Conservation (phyloP, 305 asterid genomes). For the Withania somnifera region DNA sequence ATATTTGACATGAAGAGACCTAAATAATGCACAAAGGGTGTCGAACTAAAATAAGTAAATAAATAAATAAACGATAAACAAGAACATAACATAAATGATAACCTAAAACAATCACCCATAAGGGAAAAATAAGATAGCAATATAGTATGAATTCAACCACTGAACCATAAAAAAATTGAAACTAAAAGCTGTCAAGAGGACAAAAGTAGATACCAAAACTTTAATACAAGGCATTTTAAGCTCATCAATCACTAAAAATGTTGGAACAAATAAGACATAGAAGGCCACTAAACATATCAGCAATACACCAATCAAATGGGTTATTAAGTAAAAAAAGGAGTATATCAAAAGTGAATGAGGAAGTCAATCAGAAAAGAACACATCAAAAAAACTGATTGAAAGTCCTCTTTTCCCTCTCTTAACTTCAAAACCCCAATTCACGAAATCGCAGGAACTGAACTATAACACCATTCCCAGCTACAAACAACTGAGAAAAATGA, state of each 20-base stretch:
- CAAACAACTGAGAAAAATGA: not conserved
- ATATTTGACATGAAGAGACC: not conserved
- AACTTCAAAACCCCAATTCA: not conserved
- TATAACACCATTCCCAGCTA: no score
- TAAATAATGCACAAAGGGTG: not conserved
- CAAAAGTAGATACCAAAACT: constrained; percentile 3
- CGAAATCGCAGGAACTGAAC: no score
- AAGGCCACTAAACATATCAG: not conserved
- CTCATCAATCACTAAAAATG: not conserved
- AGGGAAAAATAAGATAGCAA: not conserved
- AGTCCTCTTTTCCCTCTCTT: not conserved
- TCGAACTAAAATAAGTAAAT: not conserved
- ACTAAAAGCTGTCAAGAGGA: not conserved
- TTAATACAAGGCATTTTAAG: not conserved
- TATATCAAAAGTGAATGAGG: not conserved
- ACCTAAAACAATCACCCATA: not conserved
- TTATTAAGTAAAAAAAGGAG: not conserved
- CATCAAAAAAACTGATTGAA: not conserved
- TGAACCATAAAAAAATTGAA: not conserved
- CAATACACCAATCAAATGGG: not conserved
- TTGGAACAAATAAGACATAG: not conserved
- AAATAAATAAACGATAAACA: no score
- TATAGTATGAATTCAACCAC: not conserved
- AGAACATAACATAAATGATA: not conserved
- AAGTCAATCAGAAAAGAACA: not conserved